Evolutionary conservation across 2,329 filamentous ascomycete species (phyloP), one percentile per base, ranked within the genome.

Genomic region (Coniella lustricola): DNA sequence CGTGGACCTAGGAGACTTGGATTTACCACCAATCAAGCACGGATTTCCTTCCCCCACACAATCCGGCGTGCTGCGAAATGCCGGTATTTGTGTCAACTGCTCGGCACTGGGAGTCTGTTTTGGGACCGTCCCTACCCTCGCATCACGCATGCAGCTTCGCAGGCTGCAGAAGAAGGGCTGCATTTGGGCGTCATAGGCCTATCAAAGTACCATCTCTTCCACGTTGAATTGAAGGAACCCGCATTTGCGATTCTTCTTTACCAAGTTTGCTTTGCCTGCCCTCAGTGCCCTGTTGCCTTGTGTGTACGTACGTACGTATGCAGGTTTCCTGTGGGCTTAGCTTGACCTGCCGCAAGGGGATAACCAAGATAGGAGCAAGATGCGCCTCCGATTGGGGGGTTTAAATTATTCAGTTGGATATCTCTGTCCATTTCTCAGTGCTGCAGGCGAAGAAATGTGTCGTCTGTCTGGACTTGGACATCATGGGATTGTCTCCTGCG

Each of bases 351-450:
- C 40, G 20, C 10, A 42, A 42, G 16, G 20, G 40, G 40, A 33
- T 25, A 42, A 25, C 14, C 16, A 25, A 17, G 40, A 42, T 32
- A 33, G 25, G 5, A 14, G 14, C 16, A n/a, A 12, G 25, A 17
- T 20, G 14, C 40, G 40, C 20, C 40, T 21, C 40, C 12, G 40
- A 42, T 42, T 42, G 29, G 40, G 40, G 40, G 40, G 16, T 42
- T 42, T n/a, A n/a, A n/a, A 33, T 33, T 33, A n/a, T 14, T 7
- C 10, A 18, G 17, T 20, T 41, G 21, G 14, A 41, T 25, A 29
- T 21, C 22, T 16, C 7, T 21, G 25, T 39, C 20, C 16, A 21
- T 31, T 16, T 41, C n/a, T 29, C n/a, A 41, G n/a, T 21, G 29
- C 17, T 25, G 17, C 22, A 41, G 17, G 22, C 25, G 10, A 10